Evolutionary conservation across 371 early-diverging fungal genomes (phyloP).

Genomic region (Zychaea mexicana): DNA sequence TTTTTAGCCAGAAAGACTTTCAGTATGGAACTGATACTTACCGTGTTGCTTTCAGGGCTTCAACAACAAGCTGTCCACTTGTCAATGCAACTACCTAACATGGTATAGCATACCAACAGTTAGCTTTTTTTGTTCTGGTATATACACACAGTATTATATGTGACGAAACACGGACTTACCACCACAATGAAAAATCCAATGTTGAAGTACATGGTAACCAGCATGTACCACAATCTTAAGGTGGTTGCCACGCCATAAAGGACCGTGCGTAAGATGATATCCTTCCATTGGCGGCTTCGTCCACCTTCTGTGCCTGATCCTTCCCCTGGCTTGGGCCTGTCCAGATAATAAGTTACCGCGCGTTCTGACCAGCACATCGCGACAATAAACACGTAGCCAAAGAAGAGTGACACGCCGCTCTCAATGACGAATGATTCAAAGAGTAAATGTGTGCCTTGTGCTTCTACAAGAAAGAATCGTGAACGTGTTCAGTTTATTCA

Average conservation of each 20-base stretch:
- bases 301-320: neutral
- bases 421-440: slow-evolving; percentile 28
- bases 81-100: slow-evolving; percentile 12
- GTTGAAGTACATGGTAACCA: slow-evolving; percentile 44
- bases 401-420: slow-evolving; percentile 13
- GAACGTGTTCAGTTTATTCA: too few relatives aligned
- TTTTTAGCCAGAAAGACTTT: too few relatives aligned
- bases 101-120: neutral
- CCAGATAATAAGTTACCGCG: slow-evolving; percentile 22
- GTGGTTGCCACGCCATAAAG: slow-evolving; percentile 32
- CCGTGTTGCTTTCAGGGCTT: slow-evolving; percentile 5
- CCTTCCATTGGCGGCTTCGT: neutral
- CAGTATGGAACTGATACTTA: neutral
- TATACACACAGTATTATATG: neutral
- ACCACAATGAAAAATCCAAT: slow-evolving; percentile 32
- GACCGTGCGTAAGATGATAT: slow-evolving; percentile 14
- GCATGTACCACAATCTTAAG: slow-evolving; percentile 38
- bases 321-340: slow-evolving; percentile 2
- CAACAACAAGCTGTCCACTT: slow-evolving; percentile 8
- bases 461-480: slow-evolving; percentile 20
- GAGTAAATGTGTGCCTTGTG: slow-evolving; percentile 29
- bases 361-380: slow-evolving; percentile 36
- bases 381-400: slow-evolving; percentile 28
- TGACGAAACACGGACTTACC: slow-evolving; percentile 14
- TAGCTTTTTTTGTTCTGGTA: neutral